Percentiles rank a stretch among this genome's conserved stretches.
Evolutionary conservation across 768 basidiomycete species (phyloP).

Genomic region (Clavulina sp.): DNA sequence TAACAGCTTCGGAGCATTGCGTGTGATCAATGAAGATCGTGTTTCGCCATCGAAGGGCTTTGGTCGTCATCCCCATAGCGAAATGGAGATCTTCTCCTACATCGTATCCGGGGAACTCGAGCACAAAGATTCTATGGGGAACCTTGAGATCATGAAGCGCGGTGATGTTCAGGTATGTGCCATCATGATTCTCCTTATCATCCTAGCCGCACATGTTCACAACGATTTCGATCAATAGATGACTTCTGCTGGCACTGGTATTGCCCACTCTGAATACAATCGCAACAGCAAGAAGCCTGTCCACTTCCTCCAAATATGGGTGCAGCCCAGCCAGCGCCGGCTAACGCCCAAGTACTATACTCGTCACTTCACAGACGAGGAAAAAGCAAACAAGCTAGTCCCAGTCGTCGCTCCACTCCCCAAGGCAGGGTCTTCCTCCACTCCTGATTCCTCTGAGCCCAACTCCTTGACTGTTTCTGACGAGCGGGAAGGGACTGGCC

Average conservation of each 20-base stretch:
- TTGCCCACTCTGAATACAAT: conserved; percentile 62
- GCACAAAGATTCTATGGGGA: conserved; percentile 85
- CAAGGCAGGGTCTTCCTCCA: conserved; percentile 36
- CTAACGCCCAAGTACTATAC: conserved; percentile 75
- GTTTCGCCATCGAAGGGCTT: conserved; percentile 63
- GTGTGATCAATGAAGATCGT: conserved; percentile 91
- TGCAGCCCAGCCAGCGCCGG: conserved; percentile 26
- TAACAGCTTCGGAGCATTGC: conserved; percentile 50
- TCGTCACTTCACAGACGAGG: conserved; percentile 60
- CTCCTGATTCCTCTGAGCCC: no score
- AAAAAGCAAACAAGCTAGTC: conserved; percentile 59
- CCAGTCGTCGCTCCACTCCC: conserved; percentile 60
- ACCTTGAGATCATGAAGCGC: conserved; percentile 72
- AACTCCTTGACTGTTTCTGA: no score
- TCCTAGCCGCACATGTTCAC: no score
- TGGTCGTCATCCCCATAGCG: conserved; percentile 64
- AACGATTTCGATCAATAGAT: no score
- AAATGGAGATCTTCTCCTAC: conserved; percentile 88
- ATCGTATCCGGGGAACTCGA: conserved; percentile 61
- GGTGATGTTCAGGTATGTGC: conserved; percentile 84
- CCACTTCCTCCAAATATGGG: conserved; percentile 62
- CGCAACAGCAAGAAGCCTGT: conserved; percentile 20
- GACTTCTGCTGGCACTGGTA: conserved; percentile 84
- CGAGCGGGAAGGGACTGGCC: not conserved
- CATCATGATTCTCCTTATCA: no score